Evolutionary conservation across 805 yeast genomes (phyloP).

Genomic region (Cyberlindnera veronae): DNA sequence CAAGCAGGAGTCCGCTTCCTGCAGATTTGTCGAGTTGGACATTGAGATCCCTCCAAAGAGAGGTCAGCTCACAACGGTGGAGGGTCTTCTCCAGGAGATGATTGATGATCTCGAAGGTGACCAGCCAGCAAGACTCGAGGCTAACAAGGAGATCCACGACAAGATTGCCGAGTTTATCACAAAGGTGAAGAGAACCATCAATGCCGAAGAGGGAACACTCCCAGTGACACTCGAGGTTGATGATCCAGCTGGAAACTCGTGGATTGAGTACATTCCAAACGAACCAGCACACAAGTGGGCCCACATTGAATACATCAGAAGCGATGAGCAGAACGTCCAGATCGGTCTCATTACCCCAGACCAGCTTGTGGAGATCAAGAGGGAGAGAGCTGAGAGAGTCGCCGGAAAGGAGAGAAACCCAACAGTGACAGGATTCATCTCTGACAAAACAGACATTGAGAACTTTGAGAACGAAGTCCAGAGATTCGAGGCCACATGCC

Average conservation of each 20-base stretch:
- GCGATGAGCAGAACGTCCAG: slow-evolving; percentile 82
- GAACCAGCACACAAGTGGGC: slow-evolving; percentile 91
- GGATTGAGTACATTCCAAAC: slow-evolving; percentile 87
- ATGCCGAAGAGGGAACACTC: slow-evolving; percentile 62
- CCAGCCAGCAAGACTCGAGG: slow-evolving; percentile 72
- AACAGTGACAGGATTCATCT: slow-evolving; percentile 52
- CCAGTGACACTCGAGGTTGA: slow-evolving; percentile 80
- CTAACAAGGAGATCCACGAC: slow-evolving; percentile 70
- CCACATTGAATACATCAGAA: slow-evolving; percentile 72
- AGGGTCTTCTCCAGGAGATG: slow-evolving; percentile 85
- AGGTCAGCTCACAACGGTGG: slow-evolving; percentile 90
- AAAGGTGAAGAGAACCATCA: slow-evolving; percentile 55
- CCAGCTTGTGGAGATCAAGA: slow-evolving; percentile 41
- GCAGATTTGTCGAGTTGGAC: slow-evolving; percentile 79
- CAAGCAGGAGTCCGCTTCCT: slow-evolving; percentile 81
- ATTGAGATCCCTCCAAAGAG: slow-evolving; percentile 93
- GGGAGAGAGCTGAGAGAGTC: slow-evolving; percentile 22
- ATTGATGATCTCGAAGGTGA: slow-evolving; percentile 73
- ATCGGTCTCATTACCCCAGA: slow-evolving; percentile 73
- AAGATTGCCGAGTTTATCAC: slow-evolving; percentile 70
- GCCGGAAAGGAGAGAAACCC: slow-evolving; percentile 32
- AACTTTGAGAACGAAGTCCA: slow-evolving; percentile 89
- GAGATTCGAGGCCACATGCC: slow-evolving; percentile 88
- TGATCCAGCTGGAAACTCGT: slow-evolving; percentile 97
- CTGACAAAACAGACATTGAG: slow-evolving; percentile 77